These are phyloP conservation scores for Neurospora sp. DNA, from an alignment of 495 filamentous ascomycete species.

Conservation along the genomic window DNA sequence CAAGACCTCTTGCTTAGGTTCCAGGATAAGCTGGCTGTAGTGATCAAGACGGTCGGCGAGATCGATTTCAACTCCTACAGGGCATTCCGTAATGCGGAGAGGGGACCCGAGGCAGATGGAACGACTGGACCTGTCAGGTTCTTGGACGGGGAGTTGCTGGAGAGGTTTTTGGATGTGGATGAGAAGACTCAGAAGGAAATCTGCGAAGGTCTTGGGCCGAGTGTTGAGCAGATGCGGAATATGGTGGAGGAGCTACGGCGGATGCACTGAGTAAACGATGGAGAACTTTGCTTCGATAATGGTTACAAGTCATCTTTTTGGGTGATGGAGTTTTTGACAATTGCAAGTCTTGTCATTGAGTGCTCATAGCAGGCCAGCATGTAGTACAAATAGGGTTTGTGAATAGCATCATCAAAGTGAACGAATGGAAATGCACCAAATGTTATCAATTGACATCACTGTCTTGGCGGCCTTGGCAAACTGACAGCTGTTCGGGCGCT, in stretches of 20 bases:
- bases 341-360: background rate
- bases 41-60: constrained; percentile 54
- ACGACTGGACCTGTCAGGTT: constrained; percentile 64
- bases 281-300: background rate
- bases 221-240: constrained; percentile 62
- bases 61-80: constrained; percentile 70
- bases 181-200: constrained; percentile 57
- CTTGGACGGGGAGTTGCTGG: constrained; percentile 86
- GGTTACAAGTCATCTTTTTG: background rate
- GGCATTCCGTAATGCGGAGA: constrained; percentile 60
- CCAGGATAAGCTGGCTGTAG: constrained; percentile 54
- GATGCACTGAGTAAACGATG: constrained; percentile 43
- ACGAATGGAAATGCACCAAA: background rate
- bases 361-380: background rate
- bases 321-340: background rate
- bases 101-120: constrained; percentile 42
- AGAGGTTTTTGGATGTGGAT: constrained; percentile 65
- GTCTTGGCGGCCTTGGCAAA: background rate
- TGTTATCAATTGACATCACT: background rate
- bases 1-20: constrained; percentile 77
- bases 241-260: constrained; percentile 65
- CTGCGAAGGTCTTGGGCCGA: constrained; percentile 46
- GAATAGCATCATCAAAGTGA: background rate
- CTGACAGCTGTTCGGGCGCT: background rate
- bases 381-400: background rate